Evolutionary conservation across 116 monocot genomes (phyloP).

Genomic region (Dioscorea cayenensis): DNA sequence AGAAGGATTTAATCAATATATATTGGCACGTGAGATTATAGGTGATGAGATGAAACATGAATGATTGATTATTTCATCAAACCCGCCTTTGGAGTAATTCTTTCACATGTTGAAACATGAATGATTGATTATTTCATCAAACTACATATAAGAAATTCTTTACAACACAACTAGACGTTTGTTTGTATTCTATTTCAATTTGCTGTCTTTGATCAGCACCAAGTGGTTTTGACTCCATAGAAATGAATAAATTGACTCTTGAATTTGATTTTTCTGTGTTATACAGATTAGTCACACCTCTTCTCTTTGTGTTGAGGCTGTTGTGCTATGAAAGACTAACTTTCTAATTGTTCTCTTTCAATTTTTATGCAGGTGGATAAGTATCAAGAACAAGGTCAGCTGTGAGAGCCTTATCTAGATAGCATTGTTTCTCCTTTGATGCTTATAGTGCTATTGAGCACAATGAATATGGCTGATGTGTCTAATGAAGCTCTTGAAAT

Average conservation of each 20-base stretch:
- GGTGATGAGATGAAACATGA: no score
- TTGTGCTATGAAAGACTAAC: not conserved
- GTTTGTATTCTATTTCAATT: no score
- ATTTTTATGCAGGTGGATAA: constrained; percentile 62
- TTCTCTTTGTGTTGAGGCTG: not conserved
- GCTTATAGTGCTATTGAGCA: constrained; percentile 58
- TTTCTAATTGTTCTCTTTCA: not conserved
- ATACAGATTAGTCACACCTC: not conserved
- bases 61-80: no score
- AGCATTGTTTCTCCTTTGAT: constrained; percentile 75
- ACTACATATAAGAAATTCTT: no score
- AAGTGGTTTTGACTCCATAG: not conserved
- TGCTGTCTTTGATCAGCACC: not conserved
- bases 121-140: no score
- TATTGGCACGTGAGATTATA: no score
- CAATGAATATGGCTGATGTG: constrained; percentile 25
- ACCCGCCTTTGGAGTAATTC: no score
- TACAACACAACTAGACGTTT: no score
- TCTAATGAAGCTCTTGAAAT: constrained; percentile 44
- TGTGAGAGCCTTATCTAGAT: constrained; percentile 89
- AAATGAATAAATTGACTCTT: not conserved
- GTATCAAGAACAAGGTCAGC: constrained; percentile 97
- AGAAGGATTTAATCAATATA: no score
- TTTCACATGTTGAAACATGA: no score
- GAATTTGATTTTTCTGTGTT: not conserved